Evolutionary conservation across 2,329 filamentous ascomycete species (phyloP).

Genomic region (Ophiostoma fasciatum): DNA sequence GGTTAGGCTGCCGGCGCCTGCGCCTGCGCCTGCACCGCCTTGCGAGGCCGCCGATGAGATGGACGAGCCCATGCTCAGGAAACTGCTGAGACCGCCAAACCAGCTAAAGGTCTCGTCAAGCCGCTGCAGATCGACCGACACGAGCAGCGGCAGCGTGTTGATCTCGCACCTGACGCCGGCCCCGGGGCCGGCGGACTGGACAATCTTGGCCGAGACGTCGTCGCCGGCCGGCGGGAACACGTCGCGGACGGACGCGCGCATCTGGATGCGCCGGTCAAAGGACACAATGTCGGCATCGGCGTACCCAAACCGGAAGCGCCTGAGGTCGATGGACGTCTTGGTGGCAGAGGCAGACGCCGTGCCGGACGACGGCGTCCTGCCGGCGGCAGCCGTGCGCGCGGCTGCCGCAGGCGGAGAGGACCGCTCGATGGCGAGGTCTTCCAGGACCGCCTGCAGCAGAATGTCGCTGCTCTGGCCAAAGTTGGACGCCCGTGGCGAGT

Average conservation of each 20-base stretch:
- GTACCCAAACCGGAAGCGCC: conserved; percentile 49
- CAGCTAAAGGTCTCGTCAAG: conserved; percentile 77
- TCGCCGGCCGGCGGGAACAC: conserved; percentile 40
- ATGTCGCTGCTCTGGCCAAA: conserved; percentile 28
- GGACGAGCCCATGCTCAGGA: conserved; percentile 77
- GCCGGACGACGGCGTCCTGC: neutral
- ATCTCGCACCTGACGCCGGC: conserved; percentile 53
- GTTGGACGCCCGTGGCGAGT: conserved; percentile 22
- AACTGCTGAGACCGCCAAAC: conserved; percentile 83
- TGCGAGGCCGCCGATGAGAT: conserved; percentile 57
- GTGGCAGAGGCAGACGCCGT: neutral
- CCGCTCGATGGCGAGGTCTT: conserved; percentile 25
- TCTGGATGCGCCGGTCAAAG: conserved; percentile 41
- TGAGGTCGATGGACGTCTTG: conserved; percentile 29
- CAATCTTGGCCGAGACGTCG: conserved; percentile 41
- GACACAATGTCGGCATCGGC: conserved; percentile 46
- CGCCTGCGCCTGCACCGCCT: conserved; percentile 13
- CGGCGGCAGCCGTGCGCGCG: conserved; percentile 8
- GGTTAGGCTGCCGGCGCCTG: conserved; percentile 9
- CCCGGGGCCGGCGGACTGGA: conserved; percentile 27
- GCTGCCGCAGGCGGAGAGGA: conserved; percentile 14
- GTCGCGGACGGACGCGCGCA: conserved; percentile 45
- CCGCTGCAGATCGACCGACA: conserved; percentile 63
- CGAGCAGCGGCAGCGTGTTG: conserved; percentile 59
- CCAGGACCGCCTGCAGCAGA: conserved; percentile 35